These are phyloP conservation scores for Astrothelium subdiscretum DNA, from an alignment of 495 filamentous ascomycete species.

Conservation along the genomic window DNA sequence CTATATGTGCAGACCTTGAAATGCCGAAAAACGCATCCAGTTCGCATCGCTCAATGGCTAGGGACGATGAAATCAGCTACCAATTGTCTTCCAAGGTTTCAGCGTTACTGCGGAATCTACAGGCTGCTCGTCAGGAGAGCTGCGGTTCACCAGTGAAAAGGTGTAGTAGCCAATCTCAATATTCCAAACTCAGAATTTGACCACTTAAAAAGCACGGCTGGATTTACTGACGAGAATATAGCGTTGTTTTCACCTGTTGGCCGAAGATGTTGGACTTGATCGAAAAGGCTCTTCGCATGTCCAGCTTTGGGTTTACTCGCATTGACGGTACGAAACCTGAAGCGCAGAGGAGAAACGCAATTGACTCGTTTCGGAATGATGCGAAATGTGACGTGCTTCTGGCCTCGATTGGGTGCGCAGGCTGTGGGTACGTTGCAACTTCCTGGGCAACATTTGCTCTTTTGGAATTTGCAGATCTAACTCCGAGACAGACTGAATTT, in stretches of 20 bases:
- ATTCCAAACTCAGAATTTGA: background rate
- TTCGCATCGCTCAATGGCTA: background rate
- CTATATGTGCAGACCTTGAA: background rate
- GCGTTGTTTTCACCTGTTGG: conserved; percentile 37
- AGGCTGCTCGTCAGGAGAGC: background rate
- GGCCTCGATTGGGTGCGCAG: background rate
- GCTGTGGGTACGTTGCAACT: background rate
- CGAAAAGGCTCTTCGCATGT: conserved; percentile 20
- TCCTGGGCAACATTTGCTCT: background rate
- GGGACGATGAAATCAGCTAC: background rate
- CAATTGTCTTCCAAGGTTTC: conserved; percentile 6
- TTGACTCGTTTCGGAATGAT: conserved; percentile 2
- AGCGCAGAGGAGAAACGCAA: background rate
- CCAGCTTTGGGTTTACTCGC: conserved; percentile 19
- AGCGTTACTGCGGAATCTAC: conserved; percentile 18
- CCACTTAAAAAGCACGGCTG: background rate
- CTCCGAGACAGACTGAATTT: conserved; percentile 7
- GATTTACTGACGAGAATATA: conserved; percentile 3
- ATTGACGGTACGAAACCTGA: conserved; percentile 31
- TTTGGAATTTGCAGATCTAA: background rate
- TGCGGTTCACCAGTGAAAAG: background rate
- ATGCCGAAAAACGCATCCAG: background rate
- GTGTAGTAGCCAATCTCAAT: too few relatives aligned
- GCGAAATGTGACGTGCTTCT: background rate
- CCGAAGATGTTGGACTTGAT: conserved; percentile 31